phyloP scores from a whole-genome alignment of 306 rosid species.

The Inga leiocalycina region DNA sequence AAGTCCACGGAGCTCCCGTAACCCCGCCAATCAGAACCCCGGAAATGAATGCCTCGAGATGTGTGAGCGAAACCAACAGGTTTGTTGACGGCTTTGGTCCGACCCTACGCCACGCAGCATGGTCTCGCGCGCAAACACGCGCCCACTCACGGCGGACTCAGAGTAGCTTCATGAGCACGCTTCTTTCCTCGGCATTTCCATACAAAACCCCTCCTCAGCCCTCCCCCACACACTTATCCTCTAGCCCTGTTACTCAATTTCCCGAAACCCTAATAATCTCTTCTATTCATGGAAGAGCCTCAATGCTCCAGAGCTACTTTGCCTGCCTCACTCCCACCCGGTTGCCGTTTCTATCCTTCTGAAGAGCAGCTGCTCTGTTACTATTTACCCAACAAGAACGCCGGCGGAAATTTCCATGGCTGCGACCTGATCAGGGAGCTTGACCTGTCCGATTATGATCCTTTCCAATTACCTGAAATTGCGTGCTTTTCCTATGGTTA shows the following conservation, averaged over 20 bases:
- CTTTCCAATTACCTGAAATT: conserved; percentile 52
- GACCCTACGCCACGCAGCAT: neutral
- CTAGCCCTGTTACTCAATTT: neutral
- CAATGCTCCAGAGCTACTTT: conserved; percentile 15
- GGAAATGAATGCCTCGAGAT: neutral
- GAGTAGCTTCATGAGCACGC: conserved; percentile 47
- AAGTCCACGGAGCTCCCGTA: neutral
- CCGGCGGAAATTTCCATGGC: conserved; percentile 19
- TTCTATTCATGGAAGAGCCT: conserved; percentile 45
- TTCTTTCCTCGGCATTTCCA: neutral
- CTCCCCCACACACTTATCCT: too few species aligned
- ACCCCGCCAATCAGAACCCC: neutral
- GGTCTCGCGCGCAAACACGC: neutral
- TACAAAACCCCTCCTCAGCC: neutral
- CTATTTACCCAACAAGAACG: conserved; percentile 56
- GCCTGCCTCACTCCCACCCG: conserved; percentile 50
- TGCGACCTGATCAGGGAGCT: conserved; percentile 57
- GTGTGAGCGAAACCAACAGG: neutral
- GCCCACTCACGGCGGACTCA: neutral
- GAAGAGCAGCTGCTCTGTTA: conserved; percentile 56
- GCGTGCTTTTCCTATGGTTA: conserved; percentile 56
- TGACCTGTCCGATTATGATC: conserved; percentile 49
- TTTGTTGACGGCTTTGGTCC: neutral
- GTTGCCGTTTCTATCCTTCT: conserved; percentile 65
- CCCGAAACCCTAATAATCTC: conserved; percentile 18